Evolutionary conservation across 2,329 filamentous ascomycete genomes (phyloP), one percentile per base, ranked within the genome.

Genomic region (Cordyceps pruinosa): DNA sequence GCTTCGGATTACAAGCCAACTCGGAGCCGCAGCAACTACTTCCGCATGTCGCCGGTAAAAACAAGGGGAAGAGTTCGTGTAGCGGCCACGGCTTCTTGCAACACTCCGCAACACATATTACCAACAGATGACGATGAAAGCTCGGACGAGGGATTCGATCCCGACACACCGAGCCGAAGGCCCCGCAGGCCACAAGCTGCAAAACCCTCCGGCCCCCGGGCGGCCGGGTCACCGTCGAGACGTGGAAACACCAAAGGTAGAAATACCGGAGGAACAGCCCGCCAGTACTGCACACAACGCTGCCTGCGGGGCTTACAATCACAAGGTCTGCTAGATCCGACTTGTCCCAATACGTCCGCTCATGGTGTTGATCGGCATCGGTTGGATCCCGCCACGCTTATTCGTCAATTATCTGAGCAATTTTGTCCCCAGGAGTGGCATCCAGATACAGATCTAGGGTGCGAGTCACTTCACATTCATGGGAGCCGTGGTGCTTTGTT

Each of bases 101-200:
- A 37, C 35, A 12, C 35, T 37, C 17, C 15, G 15, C 35, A 37
- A 17, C 35, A 37, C 35, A 37, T n/a, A 12, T 17, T 17, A 44
- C 2, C 50, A 53, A 23, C 50, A 1, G 39, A 44, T 34, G 39
- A 53, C 17, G 50, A 44, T 13, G 50, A 25, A 17, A 25, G 23
- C 26, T 34, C 50, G 19, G 50, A 26, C 26, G 26, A n/a, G 19
- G 25, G 37, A 12, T 34, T 44, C 19, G 37, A 44, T 25, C 12
- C 19, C 10, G 10, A 32, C 17, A 44, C 50, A 57, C 39, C 2
- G 55, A 30, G 34, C 70, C 52, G 45, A 62, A 55, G 1, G 60
- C 44, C 4, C 66, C 59, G 21, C 68, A 73, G 0, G 34, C 23
- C 21, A 39, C 21, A 15, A 39, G 47, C 47, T 13, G 21, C 47